phyloP scores from a whole-genome alignment of 2,329 filamentous ascomycete genomes.

The Epichloe sibirici region DNA sequence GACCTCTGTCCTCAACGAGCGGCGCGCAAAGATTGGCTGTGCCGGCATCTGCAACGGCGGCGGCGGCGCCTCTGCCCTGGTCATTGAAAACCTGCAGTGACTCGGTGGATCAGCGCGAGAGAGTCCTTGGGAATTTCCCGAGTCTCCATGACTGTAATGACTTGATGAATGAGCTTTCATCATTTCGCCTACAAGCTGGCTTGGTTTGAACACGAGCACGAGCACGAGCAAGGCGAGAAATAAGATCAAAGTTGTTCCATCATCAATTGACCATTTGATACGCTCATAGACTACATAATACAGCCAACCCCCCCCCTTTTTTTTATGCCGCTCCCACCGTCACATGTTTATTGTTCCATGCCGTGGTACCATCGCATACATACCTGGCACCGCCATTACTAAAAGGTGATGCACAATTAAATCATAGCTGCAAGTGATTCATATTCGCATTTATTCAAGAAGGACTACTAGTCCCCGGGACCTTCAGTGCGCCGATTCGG shows the following conservation, averaged over 20 bases:
- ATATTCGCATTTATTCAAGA: not conserved
- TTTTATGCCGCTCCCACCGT: no score
- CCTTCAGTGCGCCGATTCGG: not conserved
- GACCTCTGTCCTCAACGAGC: constrained; percentile 76
- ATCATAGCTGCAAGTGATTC: not conserved
- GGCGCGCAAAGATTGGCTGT: constrained; percentile 85
- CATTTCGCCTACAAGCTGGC: not conserved
- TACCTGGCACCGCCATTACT: no score
- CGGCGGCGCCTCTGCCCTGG: constrained; percentile 84
- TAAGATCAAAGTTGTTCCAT: not conserved
- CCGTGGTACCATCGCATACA: no score
- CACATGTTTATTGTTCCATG: no score
- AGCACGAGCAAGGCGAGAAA: not conserved
- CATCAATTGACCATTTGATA: not conserved
- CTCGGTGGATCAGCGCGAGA: constrained; percentile 26
- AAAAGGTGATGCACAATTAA: no score
- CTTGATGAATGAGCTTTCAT: not conserved
- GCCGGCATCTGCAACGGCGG: constrained; percentile 98
- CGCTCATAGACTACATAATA: not conserved
- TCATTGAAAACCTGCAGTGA: constrained; percentile 65
- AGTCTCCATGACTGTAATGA: constrained; percentile 7
- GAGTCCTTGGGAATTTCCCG: not conserved
- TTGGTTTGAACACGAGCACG: not conserved
- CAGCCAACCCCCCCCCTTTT: not conserved
- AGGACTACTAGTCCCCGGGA: not conserved